Percentiles rank a stretch among this genome's conserved stretches.
Conservation (phyloP, 345 rosid species). For the Luvunga scandens region DNA sequence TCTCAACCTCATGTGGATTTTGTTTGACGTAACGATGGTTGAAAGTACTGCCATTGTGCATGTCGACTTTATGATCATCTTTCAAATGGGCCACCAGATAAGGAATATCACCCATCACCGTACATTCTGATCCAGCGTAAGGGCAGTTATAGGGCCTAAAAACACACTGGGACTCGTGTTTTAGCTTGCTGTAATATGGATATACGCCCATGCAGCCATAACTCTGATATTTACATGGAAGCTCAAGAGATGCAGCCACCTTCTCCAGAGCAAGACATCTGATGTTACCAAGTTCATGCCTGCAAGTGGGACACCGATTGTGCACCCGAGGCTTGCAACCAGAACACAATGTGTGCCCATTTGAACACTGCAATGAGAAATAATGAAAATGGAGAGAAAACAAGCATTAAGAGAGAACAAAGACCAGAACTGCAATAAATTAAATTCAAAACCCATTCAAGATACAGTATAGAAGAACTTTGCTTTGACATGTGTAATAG, state of each 20-base stretch:
- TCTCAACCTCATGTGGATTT: constrained; percentile 81
- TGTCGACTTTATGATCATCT: constrained; percentile 83
- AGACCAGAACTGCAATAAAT: neutral
- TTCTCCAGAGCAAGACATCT: constrained; percentile 87
- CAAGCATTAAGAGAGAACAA: neutral
- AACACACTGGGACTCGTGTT: constrained; percentile 67
- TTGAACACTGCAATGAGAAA: constrained; percentile 53
- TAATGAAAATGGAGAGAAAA: constrained; percentile 5
- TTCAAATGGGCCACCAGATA: constrained; percentile 67
- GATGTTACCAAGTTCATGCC: constrained; percentile 84
- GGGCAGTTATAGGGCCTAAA: constrained; percentile 77
- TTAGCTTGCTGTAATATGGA: constrained; percentile 82
- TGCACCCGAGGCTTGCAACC: constrained; percentile 84
- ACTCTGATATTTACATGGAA: constrained; percentile 79
- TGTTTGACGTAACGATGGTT: constrained; percentile 83
- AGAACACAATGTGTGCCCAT: constrained; percentile 80
- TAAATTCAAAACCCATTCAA: neutral
- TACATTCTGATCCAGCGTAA: constrained; percentile 79
- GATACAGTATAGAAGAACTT: neutral
- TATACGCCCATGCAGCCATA: constrained; percentile 71
- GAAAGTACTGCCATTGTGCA: constrained; percentile 83
- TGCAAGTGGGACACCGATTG: constrained; percentile 82
- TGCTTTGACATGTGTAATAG: neutral
- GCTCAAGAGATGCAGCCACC: constrained; percentile 82
- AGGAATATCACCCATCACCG: constrained; percentile 74